phyloP scores from a whole-genome alignment of 129 eudicot genomes.

The Lactuca saligna region DNA sequence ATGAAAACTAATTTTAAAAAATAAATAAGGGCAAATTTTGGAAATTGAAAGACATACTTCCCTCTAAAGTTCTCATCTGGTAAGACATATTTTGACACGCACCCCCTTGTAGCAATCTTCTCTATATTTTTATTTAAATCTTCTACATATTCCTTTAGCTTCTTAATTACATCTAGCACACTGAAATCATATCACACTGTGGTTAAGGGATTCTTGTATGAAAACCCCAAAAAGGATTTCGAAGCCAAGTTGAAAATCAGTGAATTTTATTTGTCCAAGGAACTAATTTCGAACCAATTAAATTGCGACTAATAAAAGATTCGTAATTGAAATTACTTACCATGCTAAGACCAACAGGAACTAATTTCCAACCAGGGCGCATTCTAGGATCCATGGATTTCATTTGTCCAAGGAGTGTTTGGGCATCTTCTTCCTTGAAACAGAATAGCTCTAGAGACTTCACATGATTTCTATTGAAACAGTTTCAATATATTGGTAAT shows the following conservation, averaged over 20 bases:
- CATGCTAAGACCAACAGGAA: conserved; percentile 77
- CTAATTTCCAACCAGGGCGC: conserved; percentile 68
- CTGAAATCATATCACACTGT: background rate
- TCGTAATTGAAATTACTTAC: conserved; percentile 24
- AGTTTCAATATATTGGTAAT: conserved; percentile 7
- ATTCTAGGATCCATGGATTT: conserved; percentile 55
- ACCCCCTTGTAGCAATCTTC: too few species aligned
- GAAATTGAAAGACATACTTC: too few species aligned
- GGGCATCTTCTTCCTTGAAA: conserved; percentile 71
- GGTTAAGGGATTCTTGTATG: background rate
- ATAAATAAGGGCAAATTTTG: too few species aligned
- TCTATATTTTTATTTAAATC: too few species aligned
- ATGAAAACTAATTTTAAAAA: too few species aligned
- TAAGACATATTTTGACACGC: too few species aligned
- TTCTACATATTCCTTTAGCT: too few species aligned
- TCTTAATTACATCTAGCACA: too few species aligned
- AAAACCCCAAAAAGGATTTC: background rate
- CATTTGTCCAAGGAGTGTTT: conserved; percentile 65
- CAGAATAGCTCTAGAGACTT: conserved; percentile 74
- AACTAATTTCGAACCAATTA: background rate
- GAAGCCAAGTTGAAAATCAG: background rate
- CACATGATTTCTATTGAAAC: conserved; percentile 24
- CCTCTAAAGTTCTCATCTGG: too few species aligned
- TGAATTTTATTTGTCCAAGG: background rate
- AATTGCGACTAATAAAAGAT: background rate